Percentiles rank a stretch among this genome's conserved stretches.
Evolutionary conservation across 1,284 basidiomycete species (phyloP).

Genomic region (Tilletia indica): DNA sequence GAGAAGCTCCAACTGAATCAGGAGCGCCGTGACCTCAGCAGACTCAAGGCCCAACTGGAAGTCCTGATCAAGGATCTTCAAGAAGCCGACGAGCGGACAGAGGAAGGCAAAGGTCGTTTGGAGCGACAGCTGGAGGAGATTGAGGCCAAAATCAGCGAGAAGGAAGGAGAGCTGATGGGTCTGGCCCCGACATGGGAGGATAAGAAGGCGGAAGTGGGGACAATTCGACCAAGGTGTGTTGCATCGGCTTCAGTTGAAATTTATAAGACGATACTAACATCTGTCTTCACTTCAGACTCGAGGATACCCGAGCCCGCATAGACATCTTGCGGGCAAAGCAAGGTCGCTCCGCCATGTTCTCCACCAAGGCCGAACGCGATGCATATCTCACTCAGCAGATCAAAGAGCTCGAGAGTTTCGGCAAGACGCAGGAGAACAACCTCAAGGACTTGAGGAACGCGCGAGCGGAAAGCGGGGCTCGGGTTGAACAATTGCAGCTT

Average conservation of each 20-base stretch:
- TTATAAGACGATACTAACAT: neutral
- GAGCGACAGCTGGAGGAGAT: conserved; percentile 68
- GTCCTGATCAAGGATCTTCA: conserved; percentile 76
- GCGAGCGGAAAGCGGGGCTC: conserved; percentile 58
- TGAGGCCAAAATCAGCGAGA: conserved; percentile 65
- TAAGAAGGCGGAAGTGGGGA: conserved; percentile 59
- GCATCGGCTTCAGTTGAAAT: neutral
- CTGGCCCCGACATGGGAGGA: conserved; percentile 69
- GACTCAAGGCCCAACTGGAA: conserved; percentile 71
- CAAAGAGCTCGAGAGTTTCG: conserved; percentile 32
- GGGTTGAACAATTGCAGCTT: conserved; percentile 70
- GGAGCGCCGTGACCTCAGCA: conserved; percentile 62
- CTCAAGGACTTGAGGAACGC: conserved; percentile 33
- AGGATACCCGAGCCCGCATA: conserved; percentile 43
- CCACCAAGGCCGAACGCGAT: conserved; percentile 45
- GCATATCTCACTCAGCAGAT: conserved; percentile 43
- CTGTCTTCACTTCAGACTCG: conserved; percentile 19
- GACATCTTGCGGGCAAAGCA: conserved; percentile 48
- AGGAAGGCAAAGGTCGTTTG: conserved; percentile 59
- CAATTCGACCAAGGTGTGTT: neutral
- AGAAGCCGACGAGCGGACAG: conserved; percentile 52
- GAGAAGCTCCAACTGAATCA: conserved; percentile 71
- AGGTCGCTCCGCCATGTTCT: conserved; percentile 47
- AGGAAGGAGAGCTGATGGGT: conserved; percentile 66
- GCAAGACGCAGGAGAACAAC: conserved; percentile 29